phyloP scores from a whole-genome alignment of 495 filamentous ascomycete genomes.

The Hypomontagnella monticulosa region DNA sequence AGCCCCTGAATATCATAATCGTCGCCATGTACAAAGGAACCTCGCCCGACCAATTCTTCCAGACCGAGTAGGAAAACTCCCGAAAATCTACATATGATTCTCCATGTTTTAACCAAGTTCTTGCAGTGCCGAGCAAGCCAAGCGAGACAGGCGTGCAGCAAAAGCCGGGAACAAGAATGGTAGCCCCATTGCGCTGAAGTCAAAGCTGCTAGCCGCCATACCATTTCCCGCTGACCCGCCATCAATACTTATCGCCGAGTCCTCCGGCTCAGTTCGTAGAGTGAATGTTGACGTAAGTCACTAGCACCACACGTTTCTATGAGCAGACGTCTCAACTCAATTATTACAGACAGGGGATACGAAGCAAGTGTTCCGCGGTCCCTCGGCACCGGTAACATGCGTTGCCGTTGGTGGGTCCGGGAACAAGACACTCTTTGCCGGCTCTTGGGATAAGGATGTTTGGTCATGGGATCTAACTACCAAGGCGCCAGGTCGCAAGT shows the following conservation, averaged over 20 bases:
- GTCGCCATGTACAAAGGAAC: constrained; percentile 41
- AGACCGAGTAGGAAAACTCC: constrained; percentile 73
- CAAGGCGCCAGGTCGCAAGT: constrained; percentile 61
- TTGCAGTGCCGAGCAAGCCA: constrained; percentile 74
- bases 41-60: constrained; percentile 75
- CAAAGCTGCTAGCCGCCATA: constrained; percentile 85
- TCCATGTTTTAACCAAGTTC: constrained; percentile 22
- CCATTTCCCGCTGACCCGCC: constrained; percentile 69
- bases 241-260: constrained; percentile 81
- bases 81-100: not conserved
- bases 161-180: constrained; percentile 88
- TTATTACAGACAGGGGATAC: constrained; percentile 44
- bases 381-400: constrained; percentile 80
- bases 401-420: constrained; percentile 70
- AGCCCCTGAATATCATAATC: not conserved
- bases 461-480: constrained; percentile 80
- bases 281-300: constrained; percentile 79
- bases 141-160: constrained; percentile 72
- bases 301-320: not conserved
- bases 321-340: not conserved
- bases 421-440: constrained; percentile 75
- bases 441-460: constrained; percentile 91
- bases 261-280: constrained; percentile 76
- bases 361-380: constrained; percentile 71
- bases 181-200: constrained; percentile 78